Evolutionary conservation across 2,329 filamentous ascomycete genomes (phyloP).

Genomic region (Aspergillus sp.): DNA sequence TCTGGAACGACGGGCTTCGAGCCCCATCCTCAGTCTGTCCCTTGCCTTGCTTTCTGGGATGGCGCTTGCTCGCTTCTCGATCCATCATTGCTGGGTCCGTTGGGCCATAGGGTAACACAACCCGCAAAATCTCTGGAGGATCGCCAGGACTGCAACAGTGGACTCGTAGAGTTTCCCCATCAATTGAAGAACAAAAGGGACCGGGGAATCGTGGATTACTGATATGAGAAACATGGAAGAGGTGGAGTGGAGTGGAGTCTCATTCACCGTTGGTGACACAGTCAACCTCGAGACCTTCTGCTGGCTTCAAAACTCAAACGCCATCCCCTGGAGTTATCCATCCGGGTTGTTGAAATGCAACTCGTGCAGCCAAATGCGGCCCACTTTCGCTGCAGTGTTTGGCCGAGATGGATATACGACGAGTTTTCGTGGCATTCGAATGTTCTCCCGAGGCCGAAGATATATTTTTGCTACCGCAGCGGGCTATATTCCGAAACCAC

Average conservation of each 20-base stretch:
- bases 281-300: background rate
- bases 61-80: conserved; percentile 3
- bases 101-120: conserved; percentile 1
- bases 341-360: background rate
- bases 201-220: background rate
- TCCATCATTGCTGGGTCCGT: background rate
- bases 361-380: background rate
- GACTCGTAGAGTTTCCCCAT: background rate
- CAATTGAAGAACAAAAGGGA: background rate
- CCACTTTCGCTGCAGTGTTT: background rate
- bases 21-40: background rate
- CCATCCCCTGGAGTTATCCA: background rate
- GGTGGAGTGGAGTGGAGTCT: background rate
- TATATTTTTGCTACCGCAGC: background rate
- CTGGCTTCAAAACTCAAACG: background rate
- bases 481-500: background rate
- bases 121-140: background rate
- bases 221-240: background rate
- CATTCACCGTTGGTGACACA: background rate
- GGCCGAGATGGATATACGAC: background rate
- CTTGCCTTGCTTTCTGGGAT: background rate
- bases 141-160: background rate
- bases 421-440: too few species aligned
- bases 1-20: conserved; percentile 2
- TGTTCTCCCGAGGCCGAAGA: background rate